These are phyloP conservation scores for Basidiobolus meristosporus DNA, from an alignment of 371 early-diverging fungal genomes.

Conservation along the genomic window DNA sequence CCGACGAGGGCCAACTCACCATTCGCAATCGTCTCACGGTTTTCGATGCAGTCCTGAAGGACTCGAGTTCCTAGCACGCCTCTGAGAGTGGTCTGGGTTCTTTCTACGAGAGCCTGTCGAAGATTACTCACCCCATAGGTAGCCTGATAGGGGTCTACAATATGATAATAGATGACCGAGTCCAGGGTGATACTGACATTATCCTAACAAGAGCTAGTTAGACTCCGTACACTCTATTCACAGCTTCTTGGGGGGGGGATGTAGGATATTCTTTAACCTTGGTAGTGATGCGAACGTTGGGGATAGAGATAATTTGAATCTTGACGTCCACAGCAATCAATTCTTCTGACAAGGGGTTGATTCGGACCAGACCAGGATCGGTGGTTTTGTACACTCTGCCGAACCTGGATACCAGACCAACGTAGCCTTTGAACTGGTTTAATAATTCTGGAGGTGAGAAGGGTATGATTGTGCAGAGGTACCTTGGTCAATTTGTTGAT, in stretches of 20 bases:
- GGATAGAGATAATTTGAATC: constrained; percentile 11
- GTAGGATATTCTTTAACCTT: constrained; percentile 7
- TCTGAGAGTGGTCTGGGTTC: constrained; percentile 55
- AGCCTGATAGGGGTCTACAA: constrained; percentile 66
- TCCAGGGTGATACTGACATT: constrained; percentile 69
- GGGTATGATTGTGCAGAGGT: not conserved
- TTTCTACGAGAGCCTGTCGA: constrained; percentile 48
- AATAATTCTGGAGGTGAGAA: constrained; percentile 5
- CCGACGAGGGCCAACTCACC: constrained; percentile 63
- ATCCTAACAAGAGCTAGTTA: constrained; percentile 17
- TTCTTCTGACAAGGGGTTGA: constrained; percentile 57
- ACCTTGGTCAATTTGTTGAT: constrained; percentile 33
- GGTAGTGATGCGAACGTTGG: constrained; percentile 11
- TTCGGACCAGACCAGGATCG: constrained; percentile 67
- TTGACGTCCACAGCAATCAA: constrained; percentile 24
- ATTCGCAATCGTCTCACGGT: constrained; percentile 64
- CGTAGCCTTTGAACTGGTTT: too few relatives aligned
- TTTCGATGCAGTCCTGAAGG: constrained; percentile 63
- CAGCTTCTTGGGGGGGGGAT: constrained; percentile 12
- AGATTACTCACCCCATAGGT: constrained; percentile 57
- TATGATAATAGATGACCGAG: constrained; percentile 68
- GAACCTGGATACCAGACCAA: constrained; percentile 60
- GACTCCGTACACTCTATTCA: constrained; percentile 14
- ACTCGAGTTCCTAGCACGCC: constrained; percentile 39
- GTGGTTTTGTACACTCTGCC: constrained; percentile 75